A percentile compares a stretch with the other conserved stretches of the same genome.
These are phyloP conservation scores for Septoria petroselini DNA, from an alignment of 2,329 filamentous ascomycete species.

Conservation along the genomic window DNA sequence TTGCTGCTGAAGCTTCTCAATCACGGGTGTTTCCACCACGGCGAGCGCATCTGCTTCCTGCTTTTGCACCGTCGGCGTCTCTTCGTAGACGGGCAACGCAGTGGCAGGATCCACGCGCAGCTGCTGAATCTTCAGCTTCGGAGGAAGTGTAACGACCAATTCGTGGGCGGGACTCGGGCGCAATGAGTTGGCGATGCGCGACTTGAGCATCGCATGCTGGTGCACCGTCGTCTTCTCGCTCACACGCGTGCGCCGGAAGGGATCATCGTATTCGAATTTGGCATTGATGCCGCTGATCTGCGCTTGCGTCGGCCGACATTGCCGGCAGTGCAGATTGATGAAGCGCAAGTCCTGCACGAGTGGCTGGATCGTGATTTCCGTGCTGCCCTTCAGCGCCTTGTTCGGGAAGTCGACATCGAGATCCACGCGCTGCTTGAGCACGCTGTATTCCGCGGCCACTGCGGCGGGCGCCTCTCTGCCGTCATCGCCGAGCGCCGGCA, in stretches of 20 bases:
- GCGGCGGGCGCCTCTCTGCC: slow-evolving; percentile 21
- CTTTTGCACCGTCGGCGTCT: slow-evolving; percentile 38
- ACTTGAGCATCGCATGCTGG: slow-evolving; percentile 75
- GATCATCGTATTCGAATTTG: slow-evolving; percentile 53
- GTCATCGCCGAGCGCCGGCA: slow-evolving; percentile 30
- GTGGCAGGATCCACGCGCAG: slow-evolving; percentile 47
- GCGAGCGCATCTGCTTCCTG: slow-evolving; percentile 38
- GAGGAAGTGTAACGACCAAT: slow-evolving; percentile 58
- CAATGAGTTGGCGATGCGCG: slow-evolving; percentile 60
- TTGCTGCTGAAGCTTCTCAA: slow-evolving; percentile 31
- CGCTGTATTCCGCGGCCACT: slow-evolving; percentile 47
- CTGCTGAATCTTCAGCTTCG: slow-evolving; percentile 60
- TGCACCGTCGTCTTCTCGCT: slow-evolving; percentile 61
- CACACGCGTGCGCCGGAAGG: slow-evolving; percentile 63
- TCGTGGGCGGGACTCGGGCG: slow-evolving; percentile 55
- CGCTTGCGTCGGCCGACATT: slow-evolving; percentile 56
- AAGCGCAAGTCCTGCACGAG: slow-evolving; percentile 53
- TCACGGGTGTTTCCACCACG: slow-evolving; percentile 31
- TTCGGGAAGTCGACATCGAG: slow-evolving; percentile 83
- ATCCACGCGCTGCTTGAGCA: slow-evolving; percentile 83
- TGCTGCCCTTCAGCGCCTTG: slow-evolving; percentile 71
- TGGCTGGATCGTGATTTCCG: slow-evolving; percentile 75
- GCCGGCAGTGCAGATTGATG: slow-evolving; percentile 60
- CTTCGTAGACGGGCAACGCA: slow-evolving; percentile 41
- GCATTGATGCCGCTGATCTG: slow-evolving; percentile 46